A percentile compares a stretch with the other conserved stretches of the same genome.
Evolutionary conservation across 345 rosid species (phyloP).

Genomic region (Populus alba): DNA sequence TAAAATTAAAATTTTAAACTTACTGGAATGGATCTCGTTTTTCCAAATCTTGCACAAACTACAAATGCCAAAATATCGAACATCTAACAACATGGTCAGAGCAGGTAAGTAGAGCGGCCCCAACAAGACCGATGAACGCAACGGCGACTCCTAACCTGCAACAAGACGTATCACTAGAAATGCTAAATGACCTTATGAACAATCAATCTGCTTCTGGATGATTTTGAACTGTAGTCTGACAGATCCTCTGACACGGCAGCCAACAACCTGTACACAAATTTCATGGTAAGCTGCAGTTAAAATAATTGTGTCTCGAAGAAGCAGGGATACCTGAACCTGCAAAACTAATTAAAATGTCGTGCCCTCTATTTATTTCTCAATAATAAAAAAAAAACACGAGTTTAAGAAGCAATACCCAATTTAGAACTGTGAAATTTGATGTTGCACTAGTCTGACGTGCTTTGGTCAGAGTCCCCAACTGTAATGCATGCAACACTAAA

Average conservation of each 20-base stretch:
- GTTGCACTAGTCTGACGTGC: slow-evolving; percentile 19
- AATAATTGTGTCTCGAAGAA: slow-evolving; percentile 17
- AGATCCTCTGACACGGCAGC: slow-evolving; percentile 1
- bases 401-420: slow-evolving; percentile 25
- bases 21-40: background rate
- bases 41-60: background rate
- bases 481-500: slow-evolving; percentile 16
- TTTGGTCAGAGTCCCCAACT: slow-evolving; percentile 32
- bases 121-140: background rate
- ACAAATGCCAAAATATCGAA: background rate
- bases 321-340: slow-evolving; percentile 57
- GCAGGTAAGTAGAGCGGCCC: background rate
- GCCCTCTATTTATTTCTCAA: background rate
- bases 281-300: slow-evolving; percentile 33
- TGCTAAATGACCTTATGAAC: background rate
- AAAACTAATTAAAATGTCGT: slow-evolving; percentile 23
- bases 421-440: slow-evolving; percentile 25
- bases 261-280: slow-evolving; percentile 37
- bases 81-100: background rate
- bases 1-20: background rate
- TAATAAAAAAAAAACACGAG: background rate
- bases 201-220: background rate
- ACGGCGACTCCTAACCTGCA: background rate
- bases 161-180: background rate
- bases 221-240: background rate